A percentile compares a stretch with the other conserved stretches of the same genome.
Evolutionary conservation across 1,284 basidiomycete genomes (phyloP).

Genomic region (Xerocomus minutiporus): DNA sequence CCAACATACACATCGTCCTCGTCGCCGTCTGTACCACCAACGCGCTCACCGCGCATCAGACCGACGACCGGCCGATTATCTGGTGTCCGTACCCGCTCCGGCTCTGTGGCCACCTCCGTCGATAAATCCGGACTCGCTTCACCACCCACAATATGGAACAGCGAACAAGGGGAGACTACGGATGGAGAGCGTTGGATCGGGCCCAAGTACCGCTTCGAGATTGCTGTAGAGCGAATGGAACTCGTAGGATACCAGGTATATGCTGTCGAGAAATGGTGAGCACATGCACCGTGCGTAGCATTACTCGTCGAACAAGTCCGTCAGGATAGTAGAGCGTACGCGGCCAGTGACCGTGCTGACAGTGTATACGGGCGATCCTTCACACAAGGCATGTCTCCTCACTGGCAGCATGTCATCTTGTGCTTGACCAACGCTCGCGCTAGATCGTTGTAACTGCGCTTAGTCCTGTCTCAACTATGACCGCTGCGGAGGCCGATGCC

Average conservation of each 20-base stretch:
- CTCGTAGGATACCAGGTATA: slow-evolving; percentile 69
- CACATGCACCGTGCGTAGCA: neutral
- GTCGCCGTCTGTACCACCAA: slow-evolving; percentile 8
- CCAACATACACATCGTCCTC: slow-evolving; percentile 8
- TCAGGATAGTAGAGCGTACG: slow-evolving; percentile 64
- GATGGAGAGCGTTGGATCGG: slow-evolving; percentile 40
- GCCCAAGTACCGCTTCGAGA: slow-evolving; percentile 38
- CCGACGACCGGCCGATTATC: slow-evolving; percentile 24
- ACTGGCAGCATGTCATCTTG: neutral
- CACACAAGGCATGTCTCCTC: slow-evolving; percentile 49
- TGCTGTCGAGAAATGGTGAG: slow-evolving; percentile 77
- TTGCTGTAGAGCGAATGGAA: slow-evolving; percentile 43
- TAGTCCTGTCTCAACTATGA: slow-evolving; percentile 41
- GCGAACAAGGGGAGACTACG: slow-evolving; percentile 13
- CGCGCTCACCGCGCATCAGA: slow-evolving; percentile 27
- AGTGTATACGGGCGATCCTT: slow-evolving; percentile 69
- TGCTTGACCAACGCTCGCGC: slow-evolving; percentile 15
- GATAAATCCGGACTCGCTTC: slow-evolving; percentile 14
- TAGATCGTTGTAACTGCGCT: slow-evolving; percentile 61
- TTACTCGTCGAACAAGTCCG: slow-evolving; percentile 8
- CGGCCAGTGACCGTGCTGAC: slow-evolving; percentile 56
- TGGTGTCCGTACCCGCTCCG: slow-evolving; percentile 32
- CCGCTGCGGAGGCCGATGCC: slow-evolving; percentile 41
- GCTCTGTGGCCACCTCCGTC: slow-evolving; percentile 23
- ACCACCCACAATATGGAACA: slow-evolving; percentile 3